Evolutionary conservation across 176 grass and related monocot genomes (phyloP), one percentile per base, ranked within the genome.

Genomic region (Ensete ventricosum): DNA sequence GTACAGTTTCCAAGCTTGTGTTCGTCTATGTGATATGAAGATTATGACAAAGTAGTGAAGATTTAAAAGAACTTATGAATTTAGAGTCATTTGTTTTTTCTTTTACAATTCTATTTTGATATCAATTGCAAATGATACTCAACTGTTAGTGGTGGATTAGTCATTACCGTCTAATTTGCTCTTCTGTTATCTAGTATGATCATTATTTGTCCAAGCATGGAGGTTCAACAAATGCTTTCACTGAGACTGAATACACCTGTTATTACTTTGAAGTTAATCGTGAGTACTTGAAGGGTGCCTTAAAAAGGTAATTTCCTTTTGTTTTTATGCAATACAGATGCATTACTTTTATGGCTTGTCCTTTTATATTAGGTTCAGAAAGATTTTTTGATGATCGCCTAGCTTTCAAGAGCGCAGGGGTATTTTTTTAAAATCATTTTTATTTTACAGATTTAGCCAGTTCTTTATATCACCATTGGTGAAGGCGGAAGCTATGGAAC

Each of bases 381-480:
- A 53, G 26, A 21, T 55, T 8, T 62, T 49, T 23, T 51, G 10
- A 73, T 54, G 25, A 24, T 77, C 17, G 76, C 58, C 34, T 67
- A 49, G 49, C 80, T 82, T 76, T 62, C 66, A 79, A 55, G 19
- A 80, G 67, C 82, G 3, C 34, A 43, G 34, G 29, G 34, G 34
- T 68, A 16, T 53, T 84, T 20, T 51, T 81, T 71, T 54, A 88
- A 51, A 75, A 80, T 86, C 20, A 72, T 73, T 85, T 77, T 43
- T 43, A 43, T 43, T 34, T 21, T 72, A 59, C 62, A 97, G 94
- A 81, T 97, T 97, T 87, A 93, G 85, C 78, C 90, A 97, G 65
- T 93, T 97, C 82, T 97, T 97, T 85, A 82, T 97, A 82, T 97
- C 94, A 57, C 94, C 94, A 26, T 88, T 97, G 84, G 81, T 97